Base-by-base conservation (phyloP, 2,329 filamentous ascomycete species). In the Fusarium ramigenum region DNA sequence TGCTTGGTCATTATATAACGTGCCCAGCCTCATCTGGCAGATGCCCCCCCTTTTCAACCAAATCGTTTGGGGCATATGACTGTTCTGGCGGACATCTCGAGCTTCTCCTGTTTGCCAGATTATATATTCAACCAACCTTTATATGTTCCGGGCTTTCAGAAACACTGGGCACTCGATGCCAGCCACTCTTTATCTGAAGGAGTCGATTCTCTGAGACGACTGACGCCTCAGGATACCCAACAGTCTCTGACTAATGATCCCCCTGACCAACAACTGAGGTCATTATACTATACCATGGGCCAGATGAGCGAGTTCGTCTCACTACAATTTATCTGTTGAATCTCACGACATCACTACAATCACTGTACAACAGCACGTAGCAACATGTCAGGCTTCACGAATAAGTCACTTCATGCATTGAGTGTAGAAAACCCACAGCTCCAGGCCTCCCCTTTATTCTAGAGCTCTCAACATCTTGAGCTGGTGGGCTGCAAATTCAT, bases 1-100 rank as follows among this genome's bases (percentile, higher is more conserved):
- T n/a, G 0, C 2, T 10, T 0, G 21, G 21, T 1, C 40, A n/a
- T 10, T 42, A 42, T 42, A n/a, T 42, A 42, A 10, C 9, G 6
- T 9, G 40, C 40, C 40, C 21, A 42, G 40, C 40, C 15, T 42
- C 40, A 42, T 42, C 21, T 42, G 14, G 40, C 14, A n/a, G 40
- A 14, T 42, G 21, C 12, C 5, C 21, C 28, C 21, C 14, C 21
- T 10, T 42, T 42, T 42, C 14, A 42, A n/a, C 9, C 9, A 16
- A n/a, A 42, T 42, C 21, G 14, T 16, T 42, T 42, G 11, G 40
- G 40, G 21, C 21, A 42, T 42, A 10, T 16, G 9, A 15, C 14
- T 42, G 40, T 42, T 42, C 14, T 42, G 21, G 40, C 9, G 21
- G 39, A n/a, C 39, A 42, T 42, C 21, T 36, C 34, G 15, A 36